Base-by-base conservation (phyloP, 495 filamentous ascomycete species). In the Hamigera avellanea region DNA sequence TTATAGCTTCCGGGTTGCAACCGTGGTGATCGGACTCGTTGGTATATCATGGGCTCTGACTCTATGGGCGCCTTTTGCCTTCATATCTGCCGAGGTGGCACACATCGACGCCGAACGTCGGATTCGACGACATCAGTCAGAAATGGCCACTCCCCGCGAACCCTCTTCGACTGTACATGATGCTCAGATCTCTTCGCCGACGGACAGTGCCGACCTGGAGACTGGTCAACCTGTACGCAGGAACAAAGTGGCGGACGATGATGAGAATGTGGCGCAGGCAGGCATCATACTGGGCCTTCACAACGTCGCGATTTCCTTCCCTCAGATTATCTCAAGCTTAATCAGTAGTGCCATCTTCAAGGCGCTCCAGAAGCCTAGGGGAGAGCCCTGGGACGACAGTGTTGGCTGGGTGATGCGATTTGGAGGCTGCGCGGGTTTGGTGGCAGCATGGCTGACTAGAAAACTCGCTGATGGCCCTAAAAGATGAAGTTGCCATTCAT, bases 21-120 rank as follows among this genome's bases (percentile, higher is more conserved):
- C 81, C 0, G 64, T 77, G 13, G 72, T 89, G 9, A 79, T 91
- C 32, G 83, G 74, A 5, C 51, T 91, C 9, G 70, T 93, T 40
- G 87, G 87, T 13, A 76, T 95, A 37, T 81, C 79, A 9, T 95
- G 87, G 87, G 85, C 87, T 15, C 59, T 94, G 34, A 84, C 86
- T 14, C 69, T 87, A 19, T 95, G 87, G 87, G 87, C 84, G 0
- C 87, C 87, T 0, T 95, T 88, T 65, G 86, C 87, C 25, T 78
- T 95, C 43, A 93, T 95, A 49, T 81, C 80, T 33, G 80, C 82
- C 23, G 87, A 95, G 58, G 83, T 95, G 28, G 75, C 76, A 33
- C 79, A 78, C 35, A 76, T 83, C 19, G 83, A 93, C 48, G 73
- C 78, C 32, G 62, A 80, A 14, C 69, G 76, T 33, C 78, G 81